A percentile compares a stretch with the other conserved stretches of the same genome.
Evolutionary conservation across 2,329 filamentous ascomycete genomes (phyloP).

Genomic region (Tolypocladium paradoxum): DNA sequence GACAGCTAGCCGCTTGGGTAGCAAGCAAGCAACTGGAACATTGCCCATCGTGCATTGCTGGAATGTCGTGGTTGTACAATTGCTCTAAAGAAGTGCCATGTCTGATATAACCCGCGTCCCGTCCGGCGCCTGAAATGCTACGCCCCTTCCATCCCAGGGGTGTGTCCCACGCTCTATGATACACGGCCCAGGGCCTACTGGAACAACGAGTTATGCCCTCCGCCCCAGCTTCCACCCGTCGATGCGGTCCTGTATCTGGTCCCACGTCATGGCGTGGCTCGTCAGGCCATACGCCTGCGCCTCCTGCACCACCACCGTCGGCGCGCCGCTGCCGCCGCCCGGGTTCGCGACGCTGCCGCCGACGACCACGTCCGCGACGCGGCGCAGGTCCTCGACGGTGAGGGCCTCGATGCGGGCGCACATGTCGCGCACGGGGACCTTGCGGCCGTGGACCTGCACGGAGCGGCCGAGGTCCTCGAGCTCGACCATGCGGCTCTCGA

Average conservation of each 20-base stretch:
- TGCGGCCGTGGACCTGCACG: conserved; percentile 91
- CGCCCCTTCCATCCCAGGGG: neutral
- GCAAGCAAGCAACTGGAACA: neutral
- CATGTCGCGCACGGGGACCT: conserved; percentile 90
- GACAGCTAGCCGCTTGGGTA: neutral
- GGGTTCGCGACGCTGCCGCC: conserved; percentile 65
- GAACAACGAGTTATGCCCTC: conserved; percentile 19
- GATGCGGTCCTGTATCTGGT: conserved; percentile 81
- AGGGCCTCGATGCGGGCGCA: conserved; percentile 74
- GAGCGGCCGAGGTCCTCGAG: conserved; percentile 90
- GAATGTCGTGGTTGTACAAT: neutral
- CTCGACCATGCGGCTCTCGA: conserved; percentile 95
- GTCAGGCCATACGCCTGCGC: conserved; percentile 63
- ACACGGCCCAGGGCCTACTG: too few species aligned
- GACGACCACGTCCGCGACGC: conserved; percentile 71
- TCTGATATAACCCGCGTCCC: neutral
- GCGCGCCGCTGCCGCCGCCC: conserved; percentile 72
- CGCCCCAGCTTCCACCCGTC: conserved; percentile 72
- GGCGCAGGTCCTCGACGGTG: conserved; percentile 67
- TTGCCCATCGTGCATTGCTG: neutral
- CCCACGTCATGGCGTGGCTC: conserved; percentile 65
- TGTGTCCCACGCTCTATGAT: neutral
- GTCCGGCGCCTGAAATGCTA: neutral
- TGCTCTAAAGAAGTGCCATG: neutral
- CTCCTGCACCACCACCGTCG: conserved; percentile 91